A percentile compares a stretch with the other conserved stretches of the same genome.
phyloP scores from a whole-genome alignment of 2,329 filamentous ascomycete species.

The Myriosclerotinia scirpicola region DNA sequence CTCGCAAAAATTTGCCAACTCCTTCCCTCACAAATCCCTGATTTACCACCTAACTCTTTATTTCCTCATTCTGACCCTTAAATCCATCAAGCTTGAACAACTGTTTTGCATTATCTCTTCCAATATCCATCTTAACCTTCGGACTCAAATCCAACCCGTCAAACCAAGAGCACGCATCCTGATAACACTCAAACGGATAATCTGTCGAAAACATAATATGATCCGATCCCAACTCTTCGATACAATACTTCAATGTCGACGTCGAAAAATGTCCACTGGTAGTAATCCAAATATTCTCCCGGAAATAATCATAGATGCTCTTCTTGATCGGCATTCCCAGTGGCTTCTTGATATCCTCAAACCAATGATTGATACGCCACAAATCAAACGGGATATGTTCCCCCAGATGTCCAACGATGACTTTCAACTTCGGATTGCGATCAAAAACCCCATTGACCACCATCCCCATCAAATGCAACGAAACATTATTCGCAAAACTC shows the following conservation, averaged over 20 bases:
- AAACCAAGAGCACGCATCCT: conserved; percentile 45
- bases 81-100: conserved; percentile 41
- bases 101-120: conserved; percentile 48
- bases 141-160: conserved; percentile 44
- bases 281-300: conserved; percentile 56
- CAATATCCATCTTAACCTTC: conserved; percentile 45
- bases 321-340: conserved; percentile 42
- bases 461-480: conserved; percentile 55
- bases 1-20: neutral
- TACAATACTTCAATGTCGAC: conserved; percentile 50
- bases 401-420: conserved; percentile 51
- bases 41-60: neutral
- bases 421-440: conserved; percentile 47
- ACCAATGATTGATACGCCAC: conserved; percentile 55
- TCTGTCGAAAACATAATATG: conserved; percentile 55
- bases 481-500: conserved; percentile 59
- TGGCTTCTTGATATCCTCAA: conserved; percentile 54
- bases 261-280: conserved; percentile 58
- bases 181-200: conserved; percentile 52
- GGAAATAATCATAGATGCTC: conserved; percentile 54
- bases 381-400: conserved; percentile 52
- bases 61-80: conserved; percentile 3
- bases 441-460: conserved; percentile 54
- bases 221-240: conserved; percentile 51
- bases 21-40: too few species aligned